Conservation (phyloP, 306 rosid genomes). For the Cicer pinnatifidum region DNA sequence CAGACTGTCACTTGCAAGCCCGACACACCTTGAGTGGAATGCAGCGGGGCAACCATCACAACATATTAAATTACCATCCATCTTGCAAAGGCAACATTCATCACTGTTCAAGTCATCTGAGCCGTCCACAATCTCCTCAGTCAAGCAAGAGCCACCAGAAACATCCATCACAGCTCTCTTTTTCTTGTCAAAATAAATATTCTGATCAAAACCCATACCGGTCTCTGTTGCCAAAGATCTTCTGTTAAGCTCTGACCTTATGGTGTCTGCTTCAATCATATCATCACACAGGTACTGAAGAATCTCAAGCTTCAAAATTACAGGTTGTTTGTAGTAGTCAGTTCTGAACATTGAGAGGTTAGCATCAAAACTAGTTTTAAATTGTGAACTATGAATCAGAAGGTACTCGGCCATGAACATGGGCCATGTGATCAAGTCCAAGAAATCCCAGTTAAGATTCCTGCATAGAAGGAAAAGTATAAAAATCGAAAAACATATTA, state of each 20-base stretch:
- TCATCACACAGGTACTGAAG: slow-evolving; percentile 89
- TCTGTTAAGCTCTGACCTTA: slow-evolving; percentile 85
- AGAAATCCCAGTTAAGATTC: slow-evolving; percentile 92
- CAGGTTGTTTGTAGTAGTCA: slow-evolving; percentile 80
- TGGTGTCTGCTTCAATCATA: slow-evolving; percentile 86
- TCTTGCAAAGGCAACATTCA: slow-evolving; percentile 95
- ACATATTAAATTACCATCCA: slow-evolving; percentile 97
- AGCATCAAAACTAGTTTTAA: slow-evolving; percentile 66
- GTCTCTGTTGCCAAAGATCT: slow-evolving; percentile 77
- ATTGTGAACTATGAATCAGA: slow-evolving; percentile 70
- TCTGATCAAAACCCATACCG: slow-evolving; percentile 68
- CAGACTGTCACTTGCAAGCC: slow-evolving; percentile 68
- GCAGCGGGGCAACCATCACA: slow-evolving; percentile 99
- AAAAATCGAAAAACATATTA: slow-evolving; percentile 39
- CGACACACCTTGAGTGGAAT: slow-evolving; percentile 91
- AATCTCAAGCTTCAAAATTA: slow-evolving; percentile 70
- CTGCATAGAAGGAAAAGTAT: slow-evolving; percentile 52
- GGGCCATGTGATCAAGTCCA: slow-evolving; percentile 94
- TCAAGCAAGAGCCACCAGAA: slow-evolving; percentile 59
- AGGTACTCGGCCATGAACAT: slow-evolving; percentile 88
- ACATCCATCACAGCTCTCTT: slow-evolving; percentile 60
- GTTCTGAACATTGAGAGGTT: slow-evolving; percentile 57
- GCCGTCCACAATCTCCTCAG: slow-evolving; percentile 63
- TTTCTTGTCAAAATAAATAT: slow-evolving; percentile 67
- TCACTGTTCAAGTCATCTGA: slow-evolving; percentile 87